Percentiles rank a stretch among this genome's conserved stretches.
Conservation (phyloP, 805 yeast genomes). For the Yarrowia phangngaensis region DNA sequence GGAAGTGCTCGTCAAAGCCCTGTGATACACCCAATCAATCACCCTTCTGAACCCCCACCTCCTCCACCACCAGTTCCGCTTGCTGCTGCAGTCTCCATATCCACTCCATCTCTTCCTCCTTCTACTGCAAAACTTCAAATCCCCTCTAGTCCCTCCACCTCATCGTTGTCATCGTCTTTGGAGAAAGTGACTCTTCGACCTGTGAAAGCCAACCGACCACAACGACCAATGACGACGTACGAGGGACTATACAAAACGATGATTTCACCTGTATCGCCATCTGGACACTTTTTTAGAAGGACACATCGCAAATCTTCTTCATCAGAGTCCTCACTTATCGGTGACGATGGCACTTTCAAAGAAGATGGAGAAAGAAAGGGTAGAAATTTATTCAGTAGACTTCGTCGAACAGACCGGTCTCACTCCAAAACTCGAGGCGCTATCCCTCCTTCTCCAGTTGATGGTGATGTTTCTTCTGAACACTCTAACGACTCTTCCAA, state of each 20-base stretch:
- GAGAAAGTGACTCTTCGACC: constrained; percentile 24
- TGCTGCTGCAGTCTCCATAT: background rate
- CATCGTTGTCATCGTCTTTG: constrained; percentile 1
- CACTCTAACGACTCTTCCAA: constrained; percentile 15
- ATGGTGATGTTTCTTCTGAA: constrained; percentile 2
- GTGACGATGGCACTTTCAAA: constrained; percentile 8
- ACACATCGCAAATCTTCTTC: constrained; percentile 63
- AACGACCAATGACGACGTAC: constrained; percentile 29
- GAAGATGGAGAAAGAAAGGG: constrained; percentile 6
- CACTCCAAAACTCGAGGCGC: background rate
- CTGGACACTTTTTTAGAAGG: constrained; percentile 53
- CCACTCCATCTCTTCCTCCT: background rate
- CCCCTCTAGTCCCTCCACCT: constrained; percentile 3
- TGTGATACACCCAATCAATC: background rate
- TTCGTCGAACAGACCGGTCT: constrained; percentile 12
- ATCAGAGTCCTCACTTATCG: constrained; percentile 45
- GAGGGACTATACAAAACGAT: constrained; percentile 33
- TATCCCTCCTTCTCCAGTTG: constrained; percentile 8
- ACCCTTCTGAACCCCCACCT: constrained; percentile 10
- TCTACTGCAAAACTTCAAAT: background rate
- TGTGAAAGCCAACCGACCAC: constrained; percentile 25
- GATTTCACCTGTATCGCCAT: constrained; percentile 40
- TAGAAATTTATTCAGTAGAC: constrained; percentile 6
- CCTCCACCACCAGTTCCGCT: constrained; percentile 7
- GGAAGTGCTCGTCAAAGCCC: no score